Evolutionary conservation across 768 basidiomycete species (phyloP).

Genomic region (Rhodocollybia butyracea): DNA sequence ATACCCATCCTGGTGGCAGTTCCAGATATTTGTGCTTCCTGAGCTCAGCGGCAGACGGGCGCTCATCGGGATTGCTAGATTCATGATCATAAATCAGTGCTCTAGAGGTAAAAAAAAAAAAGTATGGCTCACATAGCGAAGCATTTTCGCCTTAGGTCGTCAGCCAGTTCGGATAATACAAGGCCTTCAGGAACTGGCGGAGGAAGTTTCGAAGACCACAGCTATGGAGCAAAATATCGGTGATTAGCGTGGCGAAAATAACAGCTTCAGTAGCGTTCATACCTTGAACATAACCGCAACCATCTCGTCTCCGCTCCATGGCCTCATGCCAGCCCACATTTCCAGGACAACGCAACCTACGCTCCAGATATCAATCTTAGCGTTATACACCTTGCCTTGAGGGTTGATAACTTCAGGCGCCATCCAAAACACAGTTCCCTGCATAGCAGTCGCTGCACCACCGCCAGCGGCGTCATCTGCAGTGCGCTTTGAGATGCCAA

Average conservation of each 20-base stretch:
- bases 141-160: slow-evolving; percentile 86
- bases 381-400: slow-evolving; percentile 88
- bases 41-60: slow-evolving; percentile 77
- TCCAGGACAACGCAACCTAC: slow-evolving; percentile 97
- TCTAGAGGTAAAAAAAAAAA: slow-evolving; percentile 11
- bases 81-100: not conserved
- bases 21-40: slow-evolving; percentile 75
- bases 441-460: slow-evolving; percentile 90
- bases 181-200: slow-evolving; percentile 91
- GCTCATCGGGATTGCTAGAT: slow-evolving; percentile 74
- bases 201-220: slow-evolving; percentile 79
- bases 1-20: slow-evolving; percentile 71
- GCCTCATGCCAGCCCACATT: slow-evolving; percentile 97
- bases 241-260: not conserved
- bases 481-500: slow-evolving; percentile 96
- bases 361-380: slow-evolving; percentile 98
- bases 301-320: slow-evolving; percentile 89
- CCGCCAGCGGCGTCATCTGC: slow-evolving; percentile 80
- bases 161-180: slow-evolving; percentile 66
- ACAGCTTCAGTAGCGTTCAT: slow-evolving; percentile 15
- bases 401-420: slow-evolving; percentile 92
- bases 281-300: slow-evolving; percentile 96
- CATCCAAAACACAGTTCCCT: slow-evolving; percentile 99
- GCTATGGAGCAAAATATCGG: slow-evolving; percentile 35
- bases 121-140: slow-evolving; percentile 72